Evolutionary conservation across 208 protist genomes (phyloP).

Genomic region (Spongospora subterranea): DNA sequence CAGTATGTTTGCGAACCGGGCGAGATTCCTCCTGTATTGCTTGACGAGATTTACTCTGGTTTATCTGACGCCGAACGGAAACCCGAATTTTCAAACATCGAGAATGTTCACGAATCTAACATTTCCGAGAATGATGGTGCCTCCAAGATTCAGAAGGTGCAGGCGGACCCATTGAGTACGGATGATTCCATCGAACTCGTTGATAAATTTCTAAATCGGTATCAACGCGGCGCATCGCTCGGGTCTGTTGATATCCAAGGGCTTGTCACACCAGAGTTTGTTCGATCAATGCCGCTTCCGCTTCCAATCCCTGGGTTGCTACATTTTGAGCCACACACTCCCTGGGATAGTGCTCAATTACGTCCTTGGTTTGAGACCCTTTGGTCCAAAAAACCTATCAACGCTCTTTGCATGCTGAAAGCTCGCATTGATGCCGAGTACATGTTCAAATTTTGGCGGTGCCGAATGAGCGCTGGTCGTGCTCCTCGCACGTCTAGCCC

Average conservation of each 20-base stretch:
- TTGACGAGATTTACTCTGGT: no score
- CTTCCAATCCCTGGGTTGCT: not conserved
- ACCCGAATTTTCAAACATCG: no score
- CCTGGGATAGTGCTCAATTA: not conserved
- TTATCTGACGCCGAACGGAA: no score
- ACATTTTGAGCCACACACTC: slow-evolving; percentile 22
- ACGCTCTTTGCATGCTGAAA: slow-evolving; percentile 52
- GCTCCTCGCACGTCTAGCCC: not conserved
- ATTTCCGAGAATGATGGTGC: no score
- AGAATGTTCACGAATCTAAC: not conserved
- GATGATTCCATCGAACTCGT: not conserved
- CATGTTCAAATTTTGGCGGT: slow-evolving; percentile 43
- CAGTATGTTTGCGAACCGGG: no score
- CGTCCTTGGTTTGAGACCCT: slow-evolving; percentile 13
- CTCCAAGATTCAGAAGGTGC: no score
- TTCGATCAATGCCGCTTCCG: not conserved
- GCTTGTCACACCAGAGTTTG: not conserved
- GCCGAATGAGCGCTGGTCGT: not conserved
- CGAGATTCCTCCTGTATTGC: no score
- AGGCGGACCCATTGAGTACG: not conserved
- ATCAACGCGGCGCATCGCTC: not conserved
- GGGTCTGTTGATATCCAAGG: not conserved
- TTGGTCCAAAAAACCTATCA: slow-evolving; percentile 38
- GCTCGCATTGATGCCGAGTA: slow-evolving; percentile 40
- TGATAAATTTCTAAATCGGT: slow-evolving; percentile 6